Conservation (phyloP, 2,329 filamentous ascomycete species). For the Phialophora verrucosa region DNA sequence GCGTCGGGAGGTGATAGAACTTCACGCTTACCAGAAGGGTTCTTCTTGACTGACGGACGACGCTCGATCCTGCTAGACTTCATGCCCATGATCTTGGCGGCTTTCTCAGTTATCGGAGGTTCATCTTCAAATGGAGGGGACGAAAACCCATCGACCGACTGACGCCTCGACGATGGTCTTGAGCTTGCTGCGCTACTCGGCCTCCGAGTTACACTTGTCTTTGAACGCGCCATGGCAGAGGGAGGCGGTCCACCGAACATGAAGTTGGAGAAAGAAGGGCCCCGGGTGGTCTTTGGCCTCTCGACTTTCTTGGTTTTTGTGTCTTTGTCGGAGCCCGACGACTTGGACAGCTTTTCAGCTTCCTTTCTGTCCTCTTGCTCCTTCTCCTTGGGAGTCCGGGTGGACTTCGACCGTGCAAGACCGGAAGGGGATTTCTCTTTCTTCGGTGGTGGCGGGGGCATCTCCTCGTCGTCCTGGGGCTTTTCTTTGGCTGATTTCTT, state of each 20-base stretch:
- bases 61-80: constrained; percentile 56
- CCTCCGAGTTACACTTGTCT: constrained; percentile 64
- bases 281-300: constrained; percentile 61
- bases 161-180: constrained; percentile 64
- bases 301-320: constrained; percentile 59
- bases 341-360: constrained; percentile 67
- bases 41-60: constrained; percentile 60
- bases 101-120: constrained; percentile 72
- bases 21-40: constrained; percentile 38
- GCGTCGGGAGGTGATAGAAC: not conserved
- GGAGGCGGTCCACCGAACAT: constrained; percentile 72
- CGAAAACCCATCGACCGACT: constrained; percentile 72
- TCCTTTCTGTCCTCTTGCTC: constrained; percentile 60
- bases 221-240: constrained; percentile 60
- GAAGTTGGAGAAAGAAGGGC: constrained; percentile 63
- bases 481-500: constrained; percentile 60
- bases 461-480: constrained; percentile 45
- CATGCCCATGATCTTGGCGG: constrained; percentile 75
- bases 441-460: constrained; percentile 40
- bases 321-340: constrained; percentile 74
- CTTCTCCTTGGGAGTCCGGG: constrained; percentile 60
- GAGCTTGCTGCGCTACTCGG: constrained; percentile 61
- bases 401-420: constrained; percentile 63
- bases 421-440: constrained; percentile 52
- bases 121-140: constrained; percentile 75